Evolutionary conservation across 1,284 basidiomycete species (phyloP).

Genomic region (Megacollybia platyphylla): DNA sequence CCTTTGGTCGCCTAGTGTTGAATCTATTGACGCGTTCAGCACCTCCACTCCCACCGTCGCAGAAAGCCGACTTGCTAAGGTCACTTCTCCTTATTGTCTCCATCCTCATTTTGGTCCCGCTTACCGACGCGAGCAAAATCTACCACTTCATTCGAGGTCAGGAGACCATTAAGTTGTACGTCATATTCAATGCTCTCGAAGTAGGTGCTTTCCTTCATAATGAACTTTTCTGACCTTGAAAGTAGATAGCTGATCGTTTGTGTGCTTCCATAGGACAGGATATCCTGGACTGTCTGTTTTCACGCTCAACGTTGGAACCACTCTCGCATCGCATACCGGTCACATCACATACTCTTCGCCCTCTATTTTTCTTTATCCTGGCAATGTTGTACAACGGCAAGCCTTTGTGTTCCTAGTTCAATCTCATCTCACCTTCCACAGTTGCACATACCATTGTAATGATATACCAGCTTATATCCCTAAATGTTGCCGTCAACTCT

Average conservation of each 20-base stretch:
- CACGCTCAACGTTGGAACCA: constrained; percentile 76
- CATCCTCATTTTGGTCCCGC: constrained; percentile 62
- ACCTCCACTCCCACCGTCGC: constrained; percentile 63
- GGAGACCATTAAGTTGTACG: constrained; percentile 97
- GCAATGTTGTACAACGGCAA: constrained; percentile 77
- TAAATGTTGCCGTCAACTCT: constrained; percentile 98
- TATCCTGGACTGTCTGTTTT: constrained; percentile 93
- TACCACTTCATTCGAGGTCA: constrained; percentile 99
- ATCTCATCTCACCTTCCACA: constrained; percentile 16
- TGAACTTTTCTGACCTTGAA: constrained; percentile 3
- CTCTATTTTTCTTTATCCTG: constrained; percentile 77
- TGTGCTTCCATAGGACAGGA: constrained; percentile 98
- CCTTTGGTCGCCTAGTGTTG: constrained; percentile 42
- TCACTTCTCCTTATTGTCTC: constrained; percentile 69
- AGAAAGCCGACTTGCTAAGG: constrained; percentile 86
- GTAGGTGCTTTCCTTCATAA: constrained; percentile 26
- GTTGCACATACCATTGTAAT: constrained; percentile 90
- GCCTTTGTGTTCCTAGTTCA: background rate
- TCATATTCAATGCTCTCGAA: constrained; percentile 97
- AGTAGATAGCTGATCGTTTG: constrained; percentile 88
- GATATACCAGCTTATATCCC: constrained; percentile 90
- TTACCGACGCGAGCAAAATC: constrained; percentile 96
- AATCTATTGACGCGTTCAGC: constrained; percentile 39
- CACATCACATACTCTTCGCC: constrained; percentile 55
- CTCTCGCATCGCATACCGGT: constrained; percentile 52